phyloP scores from a whole-genome alignment of 345 rosid species.

The Brassica carinata region DNA sequence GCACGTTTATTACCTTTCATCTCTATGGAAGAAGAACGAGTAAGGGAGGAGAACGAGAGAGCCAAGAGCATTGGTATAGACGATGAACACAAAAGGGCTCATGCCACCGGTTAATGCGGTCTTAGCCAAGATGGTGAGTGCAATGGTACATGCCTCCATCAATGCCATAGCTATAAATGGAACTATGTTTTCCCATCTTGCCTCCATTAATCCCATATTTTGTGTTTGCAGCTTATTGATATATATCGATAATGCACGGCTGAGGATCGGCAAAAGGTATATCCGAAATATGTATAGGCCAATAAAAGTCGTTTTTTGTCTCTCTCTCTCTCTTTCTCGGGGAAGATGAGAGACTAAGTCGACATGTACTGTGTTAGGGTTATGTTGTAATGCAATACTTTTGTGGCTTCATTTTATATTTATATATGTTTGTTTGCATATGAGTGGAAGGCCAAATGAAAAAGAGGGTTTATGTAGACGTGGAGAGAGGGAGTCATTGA shows the following conservation, averaged over 20 bases:
- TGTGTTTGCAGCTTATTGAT: not conserved
- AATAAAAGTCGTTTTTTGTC: not conserved
- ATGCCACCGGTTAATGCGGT: conserved; percentile 58
- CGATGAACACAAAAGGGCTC: conserved; percentile 80
- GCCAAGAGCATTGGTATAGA: conserved; percentile 64
- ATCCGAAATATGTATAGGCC: not conserved
- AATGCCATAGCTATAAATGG: conserved; percentile 58
- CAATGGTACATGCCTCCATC: conserved; percentile 74
- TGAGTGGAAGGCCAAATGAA: conserved; percentile 35
- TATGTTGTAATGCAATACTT: conserved; percentile 17
- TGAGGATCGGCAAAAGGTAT: not conserved
- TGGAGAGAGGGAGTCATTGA: conserved; percentile 30
- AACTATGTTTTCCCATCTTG: conserved; percentile 42
- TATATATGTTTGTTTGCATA: conserved; percentile 11
- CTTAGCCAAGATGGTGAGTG: conserved; percentile 69
- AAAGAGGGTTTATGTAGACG: conserved; percentile 25
- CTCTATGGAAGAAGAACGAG: conserved; percentile 59
- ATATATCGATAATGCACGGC: not conserved
- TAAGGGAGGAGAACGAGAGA: conserved; percentile 64
- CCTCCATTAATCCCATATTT: conserved; percentile 31
- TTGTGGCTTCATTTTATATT: not conserved
- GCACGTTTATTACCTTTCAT: conserved; percentile 46
- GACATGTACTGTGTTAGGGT: conserved; percentile 32
- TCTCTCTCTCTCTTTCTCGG: not conserved
- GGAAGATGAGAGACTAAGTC: conserved; percentile 38